Base-by-base conservation (phyloP, 2,329 filamentous ascomycete genomes). In the Raffaelea arxii region DNA sequence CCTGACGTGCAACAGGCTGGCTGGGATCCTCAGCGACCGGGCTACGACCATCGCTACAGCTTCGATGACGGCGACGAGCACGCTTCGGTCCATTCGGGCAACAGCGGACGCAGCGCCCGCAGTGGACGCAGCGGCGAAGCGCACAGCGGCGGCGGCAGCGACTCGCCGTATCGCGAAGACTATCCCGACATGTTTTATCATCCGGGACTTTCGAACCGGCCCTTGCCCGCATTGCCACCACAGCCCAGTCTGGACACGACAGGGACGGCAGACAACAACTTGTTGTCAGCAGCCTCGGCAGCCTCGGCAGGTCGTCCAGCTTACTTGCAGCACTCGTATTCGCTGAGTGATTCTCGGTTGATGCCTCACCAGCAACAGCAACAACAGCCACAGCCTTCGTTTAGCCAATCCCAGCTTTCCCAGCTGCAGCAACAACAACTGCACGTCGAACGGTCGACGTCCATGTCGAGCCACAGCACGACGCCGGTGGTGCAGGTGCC, bases 111-210 rank as follows among this genome's bases (percentile, higher is more conserved):
- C 5, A 36, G 32, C 32, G 32, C 14, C 32, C 32, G 32, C 6
- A 36, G 32, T 16, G 32, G 32, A 6, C n/a, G 66, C 47, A 72
- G 65, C 53, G 83, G 68, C 55, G 77, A 66, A 12, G 14, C 14
- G 7, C 16, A 18, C 32, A 18, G 32, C 32, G 14, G 32, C 6
- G 19, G 32, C 16, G 32, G 32, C 6, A 81, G 78, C 54, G 81
- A 86, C 32, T 86, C 82, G 24, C 80, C 82, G 1, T 65, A 69
- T 30, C 78, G 78, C 53, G 81, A 85, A 38, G 87, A 89, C 47
- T 86, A 88, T 51, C 86, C 85, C 18, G 92, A 95, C 56, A 81
- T 97, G 59, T 95, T 95, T 61, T 98, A 94, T 62, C 89, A 97
- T 57, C 90, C 90, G 18, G 87, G 87, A 35, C 79, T 89, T 59